Evolutionary conservation across 2,329 filamentous ascomycete genomes (phyloP).

Genomic region (Seiridium cupressi): DNA sequence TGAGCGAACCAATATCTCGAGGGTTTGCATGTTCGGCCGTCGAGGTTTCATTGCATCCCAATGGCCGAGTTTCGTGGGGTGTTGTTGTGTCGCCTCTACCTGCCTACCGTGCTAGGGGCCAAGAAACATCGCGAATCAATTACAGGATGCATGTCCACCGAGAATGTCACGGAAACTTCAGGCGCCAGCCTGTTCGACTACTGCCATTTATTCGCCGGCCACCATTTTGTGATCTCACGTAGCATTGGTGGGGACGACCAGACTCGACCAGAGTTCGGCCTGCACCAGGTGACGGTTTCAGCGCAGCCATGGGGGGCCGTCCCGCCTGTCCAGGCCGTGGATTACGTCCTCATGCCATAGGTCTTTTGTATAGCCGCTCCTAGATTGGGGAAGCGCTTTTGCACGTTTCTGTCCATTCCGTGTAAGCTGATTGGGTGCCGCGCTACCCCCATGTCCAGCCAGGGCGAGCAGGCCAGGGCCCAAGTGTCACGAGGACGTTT

Average conservation of each 20-base stretch:
- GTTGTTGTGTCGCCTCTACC: neutral
- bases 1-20: neutral
- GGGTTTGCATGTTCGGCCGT: neutral
- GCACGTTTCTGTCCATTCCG: neutral
- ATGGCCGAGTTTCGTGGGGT: neutral
- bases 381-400: neutral
- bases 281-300: no score
- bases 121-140: neutral
- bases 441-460: constrained; percentile 13
- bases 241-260: no score
- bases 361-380: no score
- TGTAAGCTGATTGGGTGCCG: constrained; percentile 18
- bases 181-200: neutral
- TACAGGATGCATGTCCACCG: neutral
- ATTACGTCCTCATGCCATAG: no score
- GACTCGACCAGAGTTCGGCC: no score
- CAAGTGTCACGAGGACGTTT: constrained; percentile 22
- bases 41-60: neutral
- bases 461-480: constrained; percentile 18
- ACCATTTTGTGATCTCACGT: no score
- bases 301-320: no score
- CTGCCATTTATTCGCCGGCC: neutral
- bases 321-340: no score
- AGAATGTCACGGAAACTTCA: neutral
- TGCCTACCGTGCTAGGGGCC: neutral